Evolutionary conservation across 2,329 filamentous ascomycete genomes (phyloP).

Genomic region (Coniochaeta prunicola): DNA sequence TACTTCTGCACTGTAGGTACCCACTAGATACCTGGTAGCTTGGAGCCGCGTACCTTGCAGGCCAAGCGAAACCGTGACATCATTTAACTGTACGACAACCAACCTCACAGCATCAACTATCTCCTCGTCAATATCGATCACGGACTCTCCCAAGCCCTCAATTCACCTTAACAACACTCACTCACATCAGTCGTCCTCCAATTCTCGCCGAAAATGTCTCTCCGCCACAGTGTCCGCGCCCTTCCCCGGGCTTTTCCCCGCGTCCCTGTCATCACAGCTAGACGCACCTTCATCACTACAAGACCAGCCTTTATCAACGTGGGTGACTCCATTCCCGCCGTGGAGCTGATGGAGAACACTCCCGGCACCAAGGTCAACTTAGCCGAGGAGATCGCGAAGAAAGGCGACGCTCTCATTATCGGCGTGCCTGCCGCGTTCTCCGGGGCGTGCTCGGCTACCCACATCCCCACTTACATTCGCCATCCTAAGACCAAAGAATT

Average conservation of each 20-base stretch:
- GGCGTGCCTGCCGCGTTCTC: slow-evolving; percentile 77
- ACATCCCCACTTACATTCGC: slow-evolving; percentile 82
- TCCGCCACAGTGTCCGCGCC: background rate
- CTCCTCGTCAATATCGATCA: no score
- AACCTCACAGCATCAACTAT: background rate
- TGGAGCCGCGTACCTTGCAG: background rate
- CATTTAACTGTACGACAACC: background rate
- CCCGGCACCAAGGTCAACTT: slow-evolving; percentile 90
- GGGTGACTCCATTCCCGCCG: slow-evolving; percentile 71
- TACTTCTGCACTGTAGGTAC: no score
- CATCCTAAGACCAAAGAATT: slow-evolving; percentile 71
- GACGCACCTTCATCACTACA: slow-evolving; percentile 54
- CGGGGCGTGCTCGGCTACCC: slow-evolving; percentile 49
- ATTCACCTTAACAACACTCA: no score
- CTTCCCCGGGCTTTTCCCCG: background rate
- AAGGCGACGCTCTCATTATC: slow-evolving; percentile 71
- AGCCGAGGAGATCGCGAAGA: slow-evolving; percentile 60
- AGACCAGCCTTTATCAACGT: slow-evolving; percentile 59
- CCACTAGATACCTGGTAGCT: background rate
- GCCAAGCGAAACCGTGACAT: background rate
- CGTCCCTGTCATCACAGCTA: background rate
- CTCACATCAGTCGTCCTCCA: no score
- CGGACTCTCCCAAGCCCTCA: no score
- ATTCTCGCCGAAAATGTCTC: background rate
- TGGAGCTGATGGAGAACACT: slow-evolving; percentile 76